Evolutionary conservation across 768 basidiomycete genomes (phyloP).

Genomic region (Lactarius hengduanensis): DNA sequence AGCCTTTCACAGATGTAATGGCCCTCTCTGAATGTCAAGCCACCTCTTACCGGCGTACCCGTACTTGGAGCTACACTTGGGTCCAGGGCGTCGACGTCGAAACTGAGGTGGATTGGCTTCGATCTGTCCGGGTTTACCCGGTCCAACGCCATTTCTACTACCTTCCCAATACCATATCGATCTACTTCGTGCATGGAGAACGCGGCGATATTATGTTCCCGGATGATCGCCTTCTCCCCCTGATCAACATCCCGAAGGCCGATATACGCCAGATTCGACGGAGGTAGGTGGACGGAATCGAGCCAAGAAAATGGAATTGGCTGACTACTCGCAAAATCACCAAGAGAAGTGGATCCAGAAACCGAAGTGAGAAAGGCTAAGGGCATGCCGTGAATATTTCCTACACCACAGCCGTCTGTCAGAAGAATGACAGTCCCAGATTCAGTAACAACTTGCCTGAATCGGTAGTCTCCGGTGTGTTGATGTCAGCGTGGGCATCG

Average conservation of each 20-base stretch:
- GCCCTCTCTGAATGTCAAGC: constrained; percentile 95
- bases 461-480: constrained; percentile 79
- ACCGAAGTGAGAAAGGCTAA: constrained; percentile 80
- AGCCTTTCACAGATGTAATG: constrained; percentile 96
- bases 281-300: constrained; percentile 57
- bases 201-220: constrained; percentile 75
- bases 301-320: constrained; percentile 49
- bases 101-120: constrained; percentile 89
- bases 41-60: constrained; percentile 92
- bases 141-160: constrained; percentile 95
- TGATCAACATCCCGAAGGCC: constrained; percentile 91
- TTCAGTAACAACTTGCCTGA: constrained; percentile 47
- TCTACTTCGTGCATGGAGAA: constrained; percentile 66
- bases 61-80: constrained; percentile 96
- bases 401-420: constrained; percentile 37
- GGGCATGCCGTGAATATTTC: constrained; percentile 98
- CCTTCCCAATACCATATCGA: constrained; percentile 86
- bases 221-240: constrained; percentile 85
- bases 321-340: neutral
- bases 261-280: constrained; percentile 89
- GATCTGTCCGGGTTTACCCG: constrained; percentile 85
- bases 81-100: constrained; percentile 94
- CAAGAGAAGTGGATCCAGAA: constrained; percentile 19
- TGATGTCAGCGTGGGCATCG: constrained; percentile 97
- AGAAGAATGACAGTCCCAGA: neutral